phyloP scores from a whole-genome alignment of 192 early-diverging fungal species.

The Coemansia sp. region DNA sequence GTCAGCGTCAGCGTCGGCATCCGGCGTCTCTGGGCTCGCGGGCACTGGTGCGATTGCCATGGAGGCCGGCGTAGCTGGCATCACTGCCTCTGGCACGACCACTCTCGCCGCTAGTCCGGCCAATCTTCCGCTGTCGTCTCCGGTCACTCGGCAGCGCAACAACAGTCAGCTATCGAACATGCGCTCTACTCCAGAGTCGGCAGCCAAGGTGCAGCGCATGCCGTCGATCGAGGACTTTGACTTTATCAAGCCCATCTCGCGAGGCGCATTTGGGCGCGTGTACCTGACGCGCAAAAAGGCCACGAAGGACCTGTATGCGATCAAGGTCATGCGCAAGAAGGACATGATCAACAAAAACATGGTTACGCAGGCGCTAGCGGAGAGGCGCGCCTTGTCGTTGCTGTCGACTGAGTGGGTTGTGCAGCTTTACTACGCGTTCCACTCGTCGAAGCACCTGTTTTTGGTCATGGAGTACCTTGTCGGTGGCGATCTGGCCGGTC shows the following conservation, averaged over 20 bases:
- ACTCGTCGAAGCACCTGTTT: conserved; percentile 82
- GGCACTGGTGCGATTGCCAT: conserved; percentile 1
- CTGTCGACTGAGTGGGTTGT: conserved; percentile 83
- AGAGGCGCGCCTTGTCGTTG: conserved; percentile 78
- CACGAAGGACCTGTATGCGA: conserved; percentile 85
- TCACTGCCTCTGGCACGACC: neutral
- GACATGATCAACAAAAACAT: conserved; percentile 96
- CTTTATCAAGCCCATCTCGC: conserved; percentile 89
- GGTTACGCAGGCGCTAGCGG: conserved; percentile 87
- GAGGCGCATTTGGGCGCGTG: conserved; percentile 92
- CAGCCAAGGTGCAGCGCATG: conserved; percentile 56
- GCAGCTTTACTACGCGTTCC: conserved; percentile 89
- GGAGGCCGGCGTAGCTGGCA: conserved; percentile 15
- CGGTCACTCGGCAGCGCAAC: conserved; percentile 38
- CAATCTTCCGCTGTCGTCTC: conserved; percentile 29
- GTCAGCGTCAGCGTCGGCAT: neutral
- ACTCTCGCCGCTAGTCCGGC: conserved; percentile 2
- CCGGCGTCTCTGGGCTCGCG: conserved; percentile 3
- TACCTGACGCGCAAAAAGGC: conserved; percentile 82
- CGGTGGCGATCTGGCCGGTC: conserved; percentile 79
- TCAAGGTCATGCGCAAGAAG: conserved; percentile 88
- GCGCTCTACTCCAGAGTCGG: conserved; percentile 31
- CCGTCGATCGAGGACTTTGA: conserved; percentile 91
- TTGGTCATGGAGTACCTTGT: conserved; percentile 90
- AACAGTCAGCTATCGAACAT: conserved; percentile 44